Evolutionary conservation across 1,284 basidiomycete genomes (phyloP).

Genomic region (Cutaneotrichosporon cutaneum): DNA sequence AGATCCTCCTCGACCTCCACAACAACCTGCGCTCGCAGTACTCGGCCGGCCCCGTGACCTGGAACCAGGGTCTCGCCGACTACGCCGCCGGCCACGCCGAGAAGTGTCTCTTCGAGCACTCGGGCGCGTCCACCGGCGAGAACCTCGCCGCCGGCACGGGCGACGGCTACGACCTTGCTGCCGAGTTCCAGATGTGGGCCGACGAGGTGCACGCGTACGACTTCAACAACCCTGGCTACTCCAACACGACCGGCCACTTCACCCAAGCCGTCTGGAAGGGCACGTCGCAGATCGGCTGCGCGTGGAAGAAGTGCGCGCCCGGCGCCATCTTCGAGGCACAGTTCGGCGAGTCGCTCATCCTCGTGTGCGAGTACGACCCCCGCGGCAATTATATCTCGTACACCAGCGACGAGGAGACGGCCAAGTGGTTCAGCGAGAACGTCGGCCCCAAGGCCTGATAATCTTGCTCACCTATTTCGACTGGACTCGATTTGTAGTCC

Average conservation of each 20-base stretch:
- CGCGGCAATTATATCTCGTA: conserved; percentile 24
- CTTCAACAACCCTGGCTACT: conserved; percentile 28
- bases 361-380: conserved; percentile 34
- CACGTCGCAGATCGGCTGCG: conserved; percentile 45
- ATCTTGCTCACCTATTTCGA: neutral
- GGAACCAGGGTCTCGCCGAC: conserved; percentile 18
- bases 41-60: conserved; percentile 14
- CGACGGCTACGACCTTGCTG: conserved; percentile 29
- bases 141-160: conserved; percentile 31
- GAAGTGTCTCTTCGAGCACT: conserved; percentile 12
- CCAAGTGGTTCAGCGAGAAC: conserved; percentile 15
- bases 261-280: conserved; percentile 50
- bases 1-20: conserved; percentile 35
- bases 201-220: conserved; percentile 28
- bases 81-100: conserved; percentile 12
- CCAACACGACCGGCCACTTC: conserved; percentile 37
- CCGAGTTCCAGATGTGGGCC: conserved; percentile 39
- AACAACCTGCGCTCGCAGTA: conserved; percentile 41
- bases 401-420: neutral
- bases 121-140: conserved; percentile 6
- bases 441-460: conserved; percentile 24
- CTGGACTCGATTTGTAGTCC: neutral
- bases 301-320: conserved; percentile 28
- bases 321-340: conserved; percentile 30
- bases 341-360: conserved; percentile 16